A percentile compares a stretch with the other conserved stretches of the same genome.
Conservation (phyloP, 2,329 filamentous ascomycete genomes). For the Aspergillus japonicus region DNA sequence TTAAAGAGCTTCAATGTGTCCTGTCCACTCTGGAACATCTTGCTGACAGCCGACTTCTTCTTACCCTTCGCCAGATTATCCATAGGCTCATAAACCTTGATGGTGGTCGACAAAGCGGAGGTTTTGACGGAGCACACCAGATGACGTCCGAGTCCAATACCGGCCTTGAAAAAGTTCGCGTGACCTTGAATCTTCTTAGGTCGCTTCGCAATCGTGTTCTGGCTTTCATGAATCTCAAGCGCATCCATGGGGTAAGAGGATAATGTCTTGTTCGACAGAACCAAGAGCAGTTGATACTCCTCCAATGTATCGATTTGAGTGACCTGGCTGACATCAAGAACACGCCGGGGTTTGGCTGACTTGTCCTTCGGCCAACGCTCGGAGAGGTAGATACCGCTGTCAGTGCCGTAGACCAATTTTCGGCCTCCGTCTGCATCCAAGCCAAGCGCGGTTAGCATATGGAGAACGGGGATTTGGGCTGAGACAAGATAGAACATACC, state of each 20-base stretch:
- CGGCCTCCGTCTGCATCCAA: conserved; percentile 73
- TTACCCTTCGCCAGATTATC: conserved; percentile 90
- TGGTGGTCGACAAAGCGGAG: conserved; percentile 86
- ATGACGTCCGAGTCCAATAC: conserved; percentile 90
- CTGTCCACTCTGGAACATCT: conserved; percentile 91
- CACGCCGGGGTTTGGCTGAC: conserved; percentile 69
- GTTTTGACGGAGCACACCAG: conserved; percentile 97
- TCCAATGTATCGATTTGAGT: conserved; percentile 96
- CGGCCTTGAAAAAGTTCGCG: conserved; percentile 97
- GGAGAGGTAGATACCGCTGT: conserved; percentile 87
- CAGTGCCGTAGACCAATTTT: conserved; percentile 91
- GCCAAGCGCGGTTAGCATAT: conserved; percentile 17
- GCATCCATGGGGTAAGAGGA: conserved; percentile 86
- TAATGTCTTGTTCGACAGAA: conserved; percentile 89
- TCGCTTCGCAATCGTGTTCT: conserved; percentile 72
- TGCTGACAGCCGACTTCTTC: conserved; percentile 91
- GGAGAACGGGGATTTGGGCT: background rate
- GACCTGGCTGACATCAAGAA: conserved; percentile 81
- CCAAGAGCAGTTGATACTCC: conserved; percentile 87
- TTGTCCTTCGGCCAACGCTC: conserved; percentile 86
- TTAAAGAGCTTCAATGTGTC: conserved; percentile 96
- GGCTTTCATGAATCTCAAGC: conserved; percentile 74
- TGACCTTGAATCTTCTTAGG: conserved; percentile 96
- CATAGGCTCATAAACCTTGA: conserved; percentile 99
- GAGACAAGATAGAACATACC: conserved; percentile 54